phyloP scores from a whole-genome alignment of 1,139 yeast genomes.

The Scheffersomyces parashehatae region DNA sequence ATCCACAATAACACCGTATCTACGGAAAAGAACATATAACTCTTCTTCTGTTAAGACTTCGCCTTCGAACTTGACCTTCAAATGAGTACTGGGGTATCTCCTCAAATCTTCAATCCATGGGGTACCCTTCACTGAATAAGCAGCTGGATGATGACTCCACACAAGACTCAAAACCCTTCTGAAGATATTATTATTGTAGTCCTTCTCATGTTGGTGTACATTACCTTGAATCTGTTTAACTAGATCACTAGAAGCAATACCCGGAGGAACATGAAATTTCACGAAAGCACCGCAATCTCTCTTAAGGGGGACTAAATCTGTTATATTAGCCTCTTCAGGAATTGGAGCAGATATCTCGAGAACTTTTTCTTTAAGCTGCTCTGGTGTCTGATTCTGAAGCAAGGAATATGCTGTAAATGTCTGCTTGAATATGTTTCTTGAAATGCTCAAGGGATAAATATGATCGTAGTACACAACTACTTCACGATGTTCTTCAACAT shows the following conservation, averaged over 20 bases:
- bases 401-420: not conserved
- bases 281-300: conserved; percentile 96
- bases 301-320: conserved; percentile 61
- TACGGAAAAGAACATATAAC: conserved; percentile 74
- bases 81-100: conserved; percentile 63
- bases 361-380: conserved; percentile 23
- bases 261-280: conserved; percentile 62
- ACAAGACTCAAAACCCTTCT: conserved; percentile 16
- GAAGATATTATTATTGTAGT: conserved; percentile 32
- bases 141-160: conserved; percentile 38
- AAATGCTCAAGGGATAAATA: conserved; percentile 32
- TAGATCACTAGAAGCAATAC: conserved; percentile 48
- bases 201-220: conserved; percentile 31
- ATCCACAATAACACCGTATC: conserved; percentile 83
- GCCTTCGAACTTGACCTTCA: conserved; percentile 76
- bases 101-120: conserved; percentile 97
- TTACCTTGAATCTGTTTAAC: conserved; percentile 52
- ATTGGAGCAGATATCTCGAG: conserved; percentile 29
- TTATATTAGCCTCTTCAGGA: conserved; percentile 29
- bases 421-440: conserved; percentile 12
- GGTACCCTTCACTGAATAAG: conserved; percentile 77
- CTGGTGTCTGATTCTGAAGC: conserved; percentile 5
- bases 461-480: conserved; percentile 41
- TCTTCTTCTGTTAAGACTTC: conserved; percentile 77
- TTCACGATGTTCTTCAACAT: conserved; percentile 29